These are phyloP conservation scores for Lineolata rhizophorae DNA, from an alignment of 495 filamentous ascomycete species.

Conservation along the genomic window DNA sequence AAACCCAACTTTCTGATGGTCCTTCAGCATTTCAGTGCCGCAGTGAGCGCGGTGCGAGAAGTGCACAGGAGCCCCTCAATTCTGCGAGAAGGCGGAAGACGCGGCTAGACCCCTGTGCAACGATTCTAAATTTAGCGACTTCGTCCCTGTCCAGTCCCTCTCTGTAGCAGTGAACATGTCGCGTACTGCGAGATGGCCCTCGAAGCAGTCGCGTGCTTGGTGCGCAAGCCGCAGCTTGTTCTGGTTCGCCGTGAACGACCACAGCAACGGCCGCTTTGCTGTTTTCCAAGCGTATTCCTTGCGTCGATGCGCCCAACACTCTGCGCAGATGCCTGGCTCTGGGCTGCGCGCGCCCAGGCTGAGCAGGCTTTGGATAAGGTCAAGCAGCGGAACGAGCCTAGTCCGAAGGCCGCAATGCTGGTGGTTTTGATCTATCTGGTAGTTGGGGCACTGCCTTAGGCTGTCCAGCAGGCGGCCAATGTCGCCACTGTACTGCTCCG, in stretches of 20 bases:
- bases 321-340: slow-evolving; percentile 24
- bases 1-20: no score
- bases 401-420: slow-evolving; percentile 54
- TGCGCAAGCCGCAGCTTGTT: background rate
- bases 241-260: slow-evolving; percentile 7
- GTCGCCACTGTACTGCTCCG: slow-evolving; percentile 18
- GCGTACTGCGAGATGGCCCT: slow-evolving; percentile 14
- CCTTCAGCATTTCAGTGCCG: no score
- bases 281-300: slow-evolving; percentile 14
- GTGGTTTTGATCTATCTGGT: slow-evolving; percentile 63
- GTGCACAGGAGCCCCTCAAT: no score
- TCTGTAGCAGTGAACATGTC: slow-evolving; percentile 33
- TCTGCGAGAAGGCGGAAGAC: no score
- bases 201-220: slow-evolving; percentile 3
- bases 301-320: slow-evolving; percentile 22
- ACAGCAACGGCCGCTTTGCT: slow-evolving; percentile 17
- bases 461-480: slow-evolving; percentile 28
- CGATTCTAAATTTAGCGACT: no score
- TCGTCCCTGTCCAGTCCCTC: slow-evolving; percentile 45
- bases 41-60: no score
- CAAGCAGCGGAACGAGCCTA: slow-evolving; percentile 42
- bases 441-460: slow-evolving; percentile 42
- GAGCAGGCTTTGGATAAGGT: slow-evolving; percentile 29
- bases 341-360: slow-evolving; percentile 1
- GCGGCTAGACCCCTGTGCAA: no score